These are phyloP conservation scores for Jatropha multifida DNA, from an alignment of 441 rosid genomes.

Conservation along the genomic window DNA sequence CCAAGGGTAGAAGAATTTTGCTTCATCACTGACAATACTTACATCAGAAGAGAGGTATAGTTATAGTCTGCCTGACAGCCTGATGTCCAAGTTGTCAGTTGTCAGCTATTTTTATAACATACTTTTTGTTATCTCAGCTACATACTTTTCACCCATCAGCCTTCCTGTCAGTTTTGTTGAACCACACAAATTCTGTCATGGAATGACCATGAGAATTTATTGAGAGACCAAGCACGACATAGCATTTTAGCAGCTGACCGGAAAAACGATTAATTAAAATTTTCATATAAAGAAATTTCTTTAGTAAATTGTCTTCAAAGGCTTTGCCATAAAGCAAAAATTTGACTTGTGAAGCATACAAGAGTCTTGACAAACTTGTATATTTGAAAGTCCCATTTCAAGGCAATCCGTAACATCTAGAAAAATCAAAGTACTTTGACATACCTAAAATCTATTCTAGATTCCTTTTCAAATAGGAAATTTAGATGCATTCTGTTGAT, in stretches of 20 bases:
- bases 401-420: neutral
- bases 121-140: neutral
- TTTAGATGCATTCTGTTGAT: conserved; percentile 9
- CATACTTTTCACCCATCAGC: neutral
- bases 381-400: neutral
- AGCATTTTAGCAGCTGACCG: neutral
- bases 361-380: neutral
- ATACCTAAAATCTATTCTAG: neutral
- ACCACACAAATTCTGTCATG: neutral
- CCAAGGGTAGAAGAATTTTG: conserved; percentile 52
- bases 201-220: neutral
- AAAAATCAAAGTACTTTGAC: neutral
- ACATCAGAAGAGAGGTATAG: conserved; percentile 43
- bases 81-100: neutral
- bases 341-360: neutral
- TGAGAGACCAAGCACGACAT: neutral
- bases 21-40: conserved; percentile 53
- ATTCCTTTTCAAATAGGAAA: conserved; percentile 7
- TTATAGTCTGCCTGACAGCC: neutral
- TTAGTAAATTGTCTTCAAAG: neutral
- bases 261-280: neutral
- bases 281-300: neutral
- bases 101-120: neutral
- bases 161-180: neutral
- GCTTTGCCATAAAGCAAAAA: conserved; percentile 1